phyloP scores from a whole-genome alignment of 768 basidiomycete species.

The Russula emetica region DNA sequence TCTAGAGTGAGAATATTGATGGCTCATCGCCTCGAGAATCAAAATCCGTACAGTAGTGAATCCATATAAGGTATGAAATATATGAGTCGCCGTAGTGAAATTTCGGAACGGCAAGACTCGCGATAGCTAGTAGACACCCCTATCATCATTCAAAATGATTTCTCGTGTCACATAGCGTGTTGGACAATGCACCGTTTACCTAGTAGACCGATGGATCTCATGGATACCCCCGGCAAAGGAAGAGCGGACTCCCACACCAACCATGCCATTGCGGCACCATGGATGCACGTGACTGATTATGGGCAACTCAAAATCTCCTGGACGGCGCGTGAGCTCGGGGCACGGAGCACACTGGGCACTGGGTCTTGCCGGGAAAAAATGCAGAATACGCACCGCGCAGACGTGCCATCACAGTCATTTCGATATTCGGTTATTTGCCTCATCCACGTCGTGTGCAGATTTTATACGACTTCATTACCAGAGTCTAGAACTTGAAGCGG shows the following conservation, averaged over 20 bases:
- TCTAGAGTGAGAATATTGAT: not conserved
- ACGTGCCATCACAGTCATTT: not conserved
- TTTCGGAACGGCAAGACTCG: not conserved
- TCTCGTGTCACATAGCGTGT: not conserved
- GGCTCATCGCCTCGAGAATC: not conserved
- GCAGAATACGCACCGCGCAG: conserved; percentile 1
- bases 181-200: not conserved
- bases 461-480: not conserved
- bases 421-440: not conserved
- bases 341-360: too few relatives aligned
- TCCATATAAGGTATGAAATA: not conserved
- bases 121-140: not conserved
- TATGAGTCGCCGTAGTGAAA: not conserved
- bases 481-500: not conserved
- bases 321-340: too few relatives aligned
- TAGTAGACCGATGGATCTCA: not conserved
- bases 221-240: too few relatives aligned
- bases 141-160: not conserved
- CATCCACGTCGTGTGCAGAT: not conserved
- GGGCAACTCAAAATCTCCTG: not conserved
- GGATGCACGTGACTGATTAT: not conserved
- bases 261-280: not conserved
- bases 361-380: not conserved
- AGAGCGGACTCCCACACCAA: not conserved
- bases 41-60: not conserved